These are phyloP conservation scores for Vitis rotundifolia DNA, from an alignment of 164 flowering plant genomes.

Conservation along the genomic window DNA sequence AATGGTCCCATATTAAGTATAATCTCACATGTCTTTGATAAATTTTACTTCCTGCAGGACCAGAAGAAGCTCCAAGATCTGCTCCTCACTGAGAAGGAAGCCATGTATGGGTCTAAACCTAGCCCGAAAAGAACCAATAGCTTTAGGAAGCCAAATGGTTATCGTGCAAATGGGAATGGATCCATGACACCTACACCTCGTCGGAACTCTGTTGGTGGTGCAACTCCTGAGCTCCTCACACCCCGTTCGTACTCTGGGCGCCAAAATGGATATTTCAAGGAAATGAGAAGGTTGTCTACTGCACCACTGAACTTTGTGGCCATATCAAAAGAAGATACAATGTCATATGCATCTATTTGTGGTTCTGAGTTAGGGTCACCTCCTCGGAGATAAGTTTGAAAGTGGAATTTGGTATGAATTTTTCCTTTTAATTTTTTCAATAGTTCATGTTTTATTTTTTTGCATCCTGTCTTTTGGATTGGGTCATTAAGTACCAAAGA, in stretches of 20 bases:
- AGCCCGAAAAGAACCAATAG: conserved; percentile 79
- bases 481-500: background rate
- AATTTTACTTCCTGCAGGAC: conserved; percentile 42
- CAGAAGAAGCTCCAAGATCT: conserved; percentile 92
- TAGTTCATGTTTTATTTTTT: background rate
- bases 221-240: conserved; percentile 70
- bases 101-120: conserved; percentile 89
- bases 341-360: conserved; percentile 71
- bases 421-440: background rate
- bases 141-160: conserved; percentile 64
- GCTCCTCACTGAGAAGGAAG: conserved; percentile 78
- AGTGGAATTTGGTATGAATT: conserved; percentile 22
- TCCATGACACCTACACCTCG: conserved; percentile 82
- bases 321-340: conserved; percentile 72
- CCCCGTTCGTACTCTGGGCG: conserved; percentile 82
- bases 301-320: conserved; percentile 84
- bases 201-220: conserved; percentile 61
- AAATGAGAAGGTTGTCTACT: conserved; percentile 75
- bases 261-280: conserved; percentile 87
- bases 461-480: background rate
- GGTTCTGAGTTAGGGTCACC: conserved; percentile 89
- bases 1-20: no score
- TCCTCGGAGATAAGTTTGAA: conserved; percentile 34
- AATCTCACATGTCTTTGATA: no score
- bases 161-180: conserved; percentile 74